phyloP scores from a whole-genome alignment of 2,329 filamentous ascomycete species.

The Elsinoe batatas region DNA sequence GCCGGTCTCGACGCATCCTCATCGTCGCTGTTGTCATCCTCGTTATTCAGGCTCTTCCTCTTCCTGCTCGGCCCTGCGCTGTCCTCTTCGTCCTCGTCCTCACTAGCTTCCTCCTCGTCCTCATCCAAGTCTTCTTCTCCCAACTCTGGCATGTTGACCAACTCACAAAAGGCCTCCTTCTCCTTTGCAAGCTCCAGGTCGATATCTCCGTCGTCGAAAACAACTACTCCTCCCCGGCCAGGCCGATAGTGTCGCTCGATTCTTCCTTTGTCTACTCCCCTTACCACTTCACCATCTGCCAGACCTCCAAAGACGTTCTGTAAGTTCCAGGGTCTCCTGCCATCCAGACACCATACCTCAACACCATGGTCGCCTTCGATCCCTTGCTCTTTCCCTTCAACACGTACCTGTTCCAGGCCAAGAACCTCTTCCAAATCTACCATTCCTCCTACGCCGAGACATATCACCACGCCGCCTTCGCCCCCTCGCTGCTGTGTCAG shows the following conservation, averaged over 20 bases:
- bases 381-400: constrained; percentile 19
- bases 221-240: constrained; percentile 77
- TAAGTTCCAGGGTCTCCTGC: constrained; percentile 87
- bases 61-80: constrained; percentile 28
- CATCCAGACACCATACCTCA: constrained; percentile 89
- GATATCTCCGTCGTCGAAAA: constrained; percentile 94
- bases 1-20: constrained; percentile 66
- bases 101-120: constrained; percentile 48
- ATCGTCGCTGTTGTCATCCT: constrained; percentile 35
- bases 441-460: constrained; percentile 83
- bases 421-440: constrained; percentile 76
- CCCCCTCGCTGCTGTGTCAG: constrained; percentile 82
- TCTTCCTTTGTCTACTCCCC: constrained; percentile 62
- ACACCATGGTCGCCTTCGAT: constrained; percentile 58
- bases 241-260: constrained; percentile 63
- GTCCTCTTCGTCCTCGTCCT: constrained; percentile 46
- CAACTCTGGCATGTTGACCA: constrained; percentile 83
- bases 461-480: constrained; percentile 79
- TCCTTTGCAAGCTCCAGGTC: constrained; percentile 68
- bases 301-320: constrained; percentile 67
- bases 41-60: constrained; percentile 30
- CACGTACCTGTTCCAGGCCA: constrained; percentile 57
- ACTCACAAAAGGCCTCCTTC: constrained; percentile 70
- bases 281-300: constrained; percentile 33
- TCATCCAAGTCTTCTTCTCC: constrained; percentile 61